These are phyloP conservation scores for Cryptococcus depauperatus DNA, from an alignment of 1,284 basidiomycete species.

Conservation along the genomic window DNA sequence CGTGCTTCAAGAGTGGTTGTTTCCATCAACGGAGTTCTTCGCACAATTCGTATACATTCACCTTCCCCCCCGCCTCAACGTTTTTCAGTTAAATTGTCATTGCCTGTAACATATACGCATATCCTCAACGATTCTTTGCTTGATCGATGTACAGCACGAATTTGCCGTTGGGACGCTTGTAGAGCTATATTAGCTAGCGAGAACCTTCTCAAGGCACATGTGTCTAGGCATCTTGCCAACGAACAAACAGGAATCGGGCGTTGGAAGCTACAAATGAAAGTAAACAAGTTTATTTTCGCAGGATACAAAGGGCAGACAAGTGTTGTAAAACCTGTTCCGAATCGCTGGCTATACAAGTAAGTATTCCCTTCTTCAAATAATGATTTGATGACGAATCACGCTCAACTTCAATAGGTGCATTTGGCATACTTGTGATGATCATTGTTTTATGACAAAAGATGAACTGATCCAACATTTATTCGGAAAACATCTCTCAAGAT, in stretches of 20 bases:
- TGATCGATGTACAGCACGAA: constrained; percentile 15
- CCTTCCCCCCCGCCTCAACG: too few relatives aligned
- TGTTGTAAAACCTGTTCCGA: constrained; percentile 1
- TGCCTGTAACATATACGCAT: background rate
- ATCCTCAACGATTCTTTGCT: constrained; percentile 20
- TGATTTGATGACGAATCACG: too few relatives aligned
- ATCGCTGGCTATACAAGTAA: constrained; percentile 10
- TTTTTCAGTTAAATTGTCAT: too few relatives aligned
- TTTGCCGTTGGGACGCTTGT: constrained; percentile 36
- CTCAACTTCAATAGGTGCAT: too few relatives aligned
- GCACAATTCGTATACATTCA: too few relatives aligned
- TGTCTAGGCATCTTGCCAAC: constrained; percentile 5
- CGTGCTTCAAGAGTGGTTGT: too few relatives aligned
- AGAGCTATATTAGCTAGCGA: constrained; percentile 28
- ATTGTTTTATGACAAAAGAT: too few relatives aligned
- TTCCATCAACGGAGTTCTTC: too few relatives aligned
- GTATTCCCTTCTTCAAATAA: too few relatives aligned
- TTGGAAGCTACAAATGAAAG: constrained; percentile 13
- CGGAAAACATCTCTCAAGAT: too few relatives aligned
- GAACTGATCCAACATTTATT: too few relatives aligned
- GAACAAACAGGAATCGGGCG: constrained; percentile 3
- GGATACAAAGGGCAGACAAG: constrained; percentile 1
- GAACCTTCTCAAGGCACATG: constrained; percentile 21
- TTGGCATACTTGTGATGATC: too few relatives aligned
- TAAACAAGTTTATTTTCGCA: constrained; percentile 11